These are phyloP conservation scores for Suhomyces taliae DNA, from an alignment of 1,139 yeast genomes.

Conservation along the genomic window DNA sequence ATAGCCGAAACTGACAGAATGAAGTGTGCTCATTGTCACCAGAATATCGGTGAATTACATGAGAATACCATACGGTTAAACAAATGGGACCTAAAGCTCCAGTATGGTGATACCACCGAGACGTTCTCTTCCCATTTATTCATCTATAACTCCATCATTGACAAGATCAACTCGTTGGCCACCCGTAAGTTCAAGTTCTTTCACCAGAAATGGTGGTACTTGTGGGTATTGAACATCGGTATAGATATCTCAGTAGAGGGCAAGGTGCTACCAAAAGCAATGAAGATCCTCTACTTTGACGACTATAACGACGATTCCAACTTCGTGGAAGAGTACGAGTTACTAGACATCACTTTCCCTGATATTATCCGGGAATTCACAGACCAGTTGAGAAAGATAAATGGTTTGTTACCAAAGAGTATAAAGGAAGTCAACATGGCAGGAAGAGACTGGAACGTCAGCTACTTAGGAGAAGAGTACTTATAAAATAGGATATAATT, in stretches of 20 bases:
- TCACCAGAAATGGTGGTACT: conserved; percentile 13
- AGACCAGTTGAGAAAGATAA: conserved; percentile 24
- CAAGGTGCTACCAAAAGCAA: conserved; percentile 11
- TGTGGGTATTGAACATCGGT: conserved; percentile 25
- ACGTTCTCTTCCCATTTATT: conserved; percentile 34
- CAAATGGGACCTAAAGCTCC: conserved; percentile 61
- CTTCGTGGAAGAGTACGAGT: conserved; percentile 18
- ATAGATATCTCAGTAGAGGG: conserved; percentile 17
- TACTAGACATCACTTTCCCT: conserved; percentile 15
- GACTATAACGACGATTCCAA: conserved; percentile 7
- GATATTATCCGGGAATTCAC: conserved; percentile 22
- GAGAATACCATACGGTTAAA: conserved; percentile 36
- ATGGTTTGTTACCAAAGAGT: conserved; percentile 31
- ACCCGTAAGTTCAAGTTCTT: conserved; percentile 45
- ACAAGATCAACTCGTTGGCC: conserved; percentile 49
- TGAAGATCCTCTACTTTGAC: conserved; percentile 19
- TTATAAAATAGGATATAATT: neutral
- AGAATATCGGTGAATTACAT: conserved; percentile 34
- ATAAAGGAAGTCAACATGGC: conserved; percentile 16
- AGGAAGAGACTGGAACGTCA: conserved; percentile 15
- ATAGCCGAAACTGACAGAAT: conserved; percentile 10
- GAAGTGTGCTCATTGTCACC: conserved; percentile 32
- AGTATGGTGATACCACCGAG: conserved; percentile 19
- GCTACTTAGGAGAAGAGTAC: conserved; percentile 12
- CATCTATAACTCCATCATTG: conserved; percentile 41